Evolutionary conservation across 176 grass and related monocot species (phyloP).

Genomic region (Sorghum bicolor): DNA sequence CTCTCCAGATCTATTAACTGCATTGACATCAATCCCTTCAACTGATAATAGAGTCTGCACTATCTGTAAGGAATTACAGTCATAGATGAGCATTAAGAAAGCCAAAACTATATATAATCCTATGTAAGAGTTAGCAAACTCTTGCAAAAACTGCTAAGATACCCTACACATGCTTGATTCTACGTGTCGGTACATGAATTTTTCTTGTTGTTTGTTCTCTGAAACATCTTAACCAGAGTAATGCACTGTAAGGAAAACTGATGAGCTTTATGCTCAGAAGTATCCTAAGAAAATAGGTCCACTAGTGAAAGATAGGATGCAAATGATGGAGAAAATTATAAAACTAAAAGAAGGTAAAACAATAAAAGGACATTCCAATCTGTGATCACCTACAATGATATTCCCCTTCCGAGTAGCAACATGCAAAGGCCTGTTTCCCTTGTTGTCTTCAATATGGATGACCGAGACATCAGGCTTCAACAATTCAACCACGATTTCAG

Average conservation of each 20-base stretch:
- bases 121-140: neutral
- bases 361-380: neutral
- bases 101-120: neutral
- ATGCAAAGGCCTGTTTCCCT: slow-evolving; percentile 85
- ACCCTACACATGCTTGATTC: neutral
- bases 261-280: neutral
- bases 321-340: slow-evolving; percentile 10
- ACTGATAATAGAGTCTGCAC: slow-evolving; percentile 54
- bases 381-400: slow-evolving; percentile 44
- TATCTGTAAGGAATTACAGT: slow-evolving; percentile 48
- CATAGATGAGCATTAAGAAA: slow-evolving; percentile 32
- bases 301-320: neutral
- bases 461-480: slow-evolving; percentile 63
- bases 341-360: neutral
- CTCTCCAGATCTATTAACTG: slow-evolving; percentile 66
- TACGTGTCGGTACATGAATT: neutral
- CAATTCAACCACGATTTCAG: slow-evolving; percentile 63
- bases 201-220: neutral
- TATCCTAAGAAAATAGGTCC: slow-evolving; percentile 1
- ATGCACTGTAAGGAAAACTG: neutral
- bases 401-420: slow-evolving; percentile 87
- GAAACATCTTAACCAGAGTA: neutral
- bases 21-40: slow-evolving; percentile 68
- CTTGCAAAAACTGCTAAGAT: neutral
- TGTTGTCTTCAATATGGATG: slow-evolving; percentile 69